Conservation (phyloP, 768 basidiomycete species). For the Lactarius deliciosus region DNA sequence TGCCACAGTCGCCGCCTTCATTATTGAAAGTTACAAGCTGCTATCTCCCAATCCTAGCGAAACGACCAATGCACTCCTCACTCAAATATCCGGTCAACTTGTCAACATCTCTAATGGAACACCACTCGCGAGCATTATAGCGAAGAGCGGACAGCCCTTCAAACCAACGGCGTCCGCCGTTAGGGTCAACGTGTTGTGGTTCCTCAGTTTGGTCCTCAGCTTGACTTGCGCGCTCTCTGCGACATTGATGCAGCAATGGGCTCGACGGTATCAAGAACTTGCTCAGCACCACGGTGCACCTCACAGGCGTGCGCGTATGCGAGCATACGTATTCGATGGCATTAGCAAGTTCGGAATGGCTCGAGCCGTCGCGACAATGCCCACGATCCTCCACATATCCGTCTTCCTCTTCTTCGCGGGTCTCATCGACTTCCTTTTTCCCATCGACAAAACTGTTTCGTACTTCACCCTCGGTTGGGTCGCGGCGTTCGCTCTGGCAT, state of each 20-base stretch:
- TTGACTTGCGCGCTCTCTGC: no score
- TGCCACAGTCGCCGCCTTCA: conserved; percentile 6
- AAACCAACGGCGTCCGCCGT: neutral
- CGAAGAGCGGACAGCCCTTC: neutral
- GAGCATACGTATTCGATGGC: neutral
- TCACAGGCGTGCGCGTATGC: neutral
- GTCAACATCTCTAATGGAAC: neutral
- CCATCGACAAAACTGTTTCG: neutral
- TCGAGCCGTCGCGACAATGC: neutral
- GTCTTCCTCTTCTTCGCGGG: conserved; percentile 1
- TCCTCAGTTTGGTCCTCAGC: no score
- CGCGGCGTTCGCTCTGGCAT: neutral
- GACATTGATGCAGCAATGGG: no score
- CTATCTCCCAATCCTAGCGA: no score
- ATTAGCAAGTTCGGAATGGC: neutral
- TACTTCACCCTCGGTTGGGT: neutral
- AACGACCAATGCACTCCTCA: neutral
- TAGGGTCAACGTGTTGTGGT: no score
- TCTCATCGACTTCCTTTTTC: neutral
- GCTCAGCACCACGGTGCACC: neutral
- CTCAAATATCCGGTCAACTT: conserved; percentile 12
- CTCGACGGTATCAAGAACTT: neutral
- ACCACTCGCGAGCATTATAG: neutral
- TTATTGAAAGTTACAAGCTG: conserved; percentile 1
- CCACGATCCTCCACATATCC: neutral